A percentile compares a stretch with the other conserved stretches of the same genome.
Evolutionary conservation across 805 yeast genomes (phyloP).

Genomic region (Clavispora carvajalis): DNA sequence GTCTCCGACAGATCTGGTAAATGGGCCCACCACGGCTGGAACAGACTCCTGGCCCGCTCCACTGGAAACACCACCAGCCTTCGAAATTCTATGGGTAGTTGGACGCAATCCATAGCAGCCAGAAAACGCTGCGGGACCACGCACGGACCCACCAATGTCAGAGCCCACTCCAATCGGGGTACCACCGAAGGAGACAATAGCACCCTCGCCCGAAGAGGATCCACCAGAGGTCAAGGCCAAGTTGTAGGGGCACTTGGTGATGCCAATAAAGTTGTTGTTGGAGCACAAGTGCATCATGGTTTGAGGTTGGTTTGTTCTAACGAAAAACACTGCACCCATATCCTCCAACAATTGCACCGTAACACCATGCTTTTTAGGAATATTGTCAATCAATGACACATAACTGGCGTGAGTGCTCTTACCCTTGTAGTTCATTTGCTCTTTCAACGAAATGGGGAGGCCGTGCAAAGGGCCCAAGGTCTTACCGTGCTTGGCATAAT

Average conservation of each 20-base stretch:
- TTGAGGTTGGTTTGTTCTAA: conserved; percentile 67
- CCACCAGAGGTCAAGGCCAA: conserved; percentile 61
- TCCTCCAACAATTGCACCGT: conserved; percentile 43
- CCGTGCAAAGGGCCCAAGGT: conserved; percentile 63
- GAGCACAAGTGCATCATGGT: conserved; percentile 66
- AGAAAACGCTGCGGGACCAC: conserved; percentile 63
- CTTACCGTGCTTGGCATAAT: conserved; percentile 43
- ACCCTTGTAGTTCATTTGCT: conserved; percentile 53
- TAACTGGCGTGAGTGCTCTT: conserved; percentile 56
- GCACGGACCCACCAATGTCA: conserved; percentile 68
- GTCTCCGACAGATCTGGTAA: conserved; percentile 61
- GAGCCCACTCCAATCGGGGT: conserved; percentile 63
- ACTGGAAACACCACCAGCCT: conserved; percentile 44
- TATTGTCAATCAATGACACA: conserved; percentile 46
- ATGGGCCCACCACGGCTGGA: conserved; percentile 63
- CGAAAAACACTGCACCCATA: conserved; percentile 58
- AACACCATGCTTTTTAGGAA: conserved; percentile 42
- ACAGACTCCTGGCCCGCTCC: conserved; percentile 65
- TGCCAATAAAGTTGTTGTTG: conserved; percentile 53
- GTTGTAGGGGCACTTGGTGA: conserved; percentile 55
- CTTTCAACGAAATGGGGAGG: conserved; percentile 60
- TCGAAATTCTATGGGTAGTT: conserved; percentile 46
- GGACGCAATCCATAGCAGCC: conserved; percentile 64
- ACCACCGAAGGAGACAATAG: conserved; percentile 52
- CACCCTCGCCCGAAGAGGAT: conserved; percentile 72